These are phyloP conservation scores for Beta lomatogona DNA, from an alignment of 179 eudicot genomes.

Conservation along the genomic window DNA sequence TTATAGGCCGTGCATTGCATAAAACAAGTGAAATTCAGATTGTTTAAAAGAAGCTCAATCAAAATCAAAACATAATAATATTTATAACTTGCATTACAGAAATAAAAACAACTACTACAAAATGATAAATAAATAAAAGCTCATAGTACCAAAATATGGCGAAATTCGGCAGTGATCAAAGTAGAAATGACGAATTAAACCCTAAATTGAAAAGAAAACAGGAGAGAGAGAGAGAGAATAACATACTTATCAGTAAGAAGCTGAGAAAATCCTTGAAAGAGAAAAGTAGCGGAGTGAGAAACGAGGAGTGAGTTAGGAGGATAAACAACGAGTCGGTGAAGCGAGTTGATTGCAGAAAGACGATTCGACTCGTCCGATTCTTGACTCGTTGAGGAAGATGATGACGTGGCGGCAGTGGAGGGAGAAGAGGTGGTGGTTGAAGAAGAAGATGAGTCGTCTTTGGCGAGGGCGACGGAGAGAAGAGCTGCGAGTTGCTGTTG, in stretches of 20 bases:
- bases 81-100: background rate
- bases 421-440: constrained; percentile 21
- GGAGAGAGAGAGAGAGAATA: background rate
- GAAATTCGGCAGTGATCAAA: background rate
- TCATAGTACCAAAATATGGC: background rate
- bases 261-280: constrained; percentile 78
- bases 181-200: background rate
- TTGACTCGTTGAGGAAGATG: constrained; percentile 13
- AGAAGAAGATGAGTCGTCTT: constrained; percentile 38
- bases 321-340: constrained; percentile 65
- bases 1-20: too few relatives aligned
- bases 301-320: constrained; percentile 85
- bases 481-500: constrained; percentile 84
- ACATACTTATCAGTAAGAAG: constrained; percentile 78
- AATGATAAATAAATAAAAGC: background rate
- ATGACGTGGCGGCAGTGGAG: constrained; percentile 19
- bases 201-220: background rate
- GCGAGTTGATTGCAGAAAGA: constrained; percentile 62
- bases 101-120: background rate
- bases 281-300: constrained; percentile 80
- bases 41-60: too few relatives aligned
- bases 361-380: constrained; percentile 63
- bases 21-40: too few relatives aligned
- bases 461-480: constrained; percentile 68
- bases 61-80: too few relatives aligned